Evolutionary conservation across 805 yeast genomes (phyloP).

Genomic region (Saturnispora ahearnii): DNA sequence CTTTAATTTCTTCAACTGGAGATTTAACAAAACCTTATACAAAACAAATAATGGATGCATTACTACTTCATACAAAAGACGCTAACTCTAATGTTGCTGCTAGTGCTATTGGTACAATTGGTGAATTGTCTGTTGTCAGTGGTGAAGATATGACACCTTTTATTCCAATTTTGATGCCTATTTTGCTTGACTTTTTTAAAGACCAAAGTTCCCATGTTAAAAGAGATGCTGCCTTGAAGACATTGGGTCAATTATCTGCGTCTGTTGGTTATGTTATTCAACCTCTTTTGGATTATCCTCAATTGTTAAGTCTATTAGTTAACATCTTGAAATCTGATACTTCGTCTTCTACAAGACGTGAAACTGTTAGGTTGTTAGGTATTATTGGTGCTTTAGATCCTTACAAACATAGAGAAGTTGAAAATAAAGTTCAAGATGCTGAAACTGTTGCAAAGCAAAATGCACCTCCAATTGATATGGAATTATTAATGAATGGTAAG

Average conservation of each 20-base stretch:
- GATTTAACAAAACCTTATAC: constrained; percentile 86
- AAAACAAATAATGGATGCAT: constrained; percentile 78
- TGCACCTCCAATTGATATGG: constrained; percentile 85
- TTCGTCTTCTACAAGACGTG: constrained; percentile 66
- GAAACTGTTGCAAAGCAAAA: constrained; percentile 55
- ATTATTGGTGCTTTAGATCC: constrained; percentile 96
- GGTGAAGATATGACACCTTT: constrained; percentile 76
- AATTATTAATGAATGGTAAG: constrained; percentile 85
- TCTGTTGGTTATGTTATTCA: constrained; percentile 93
- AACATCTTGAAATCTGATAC: constrained; percentile 76
- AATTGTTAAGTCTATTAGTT: constrained; percentile 70
- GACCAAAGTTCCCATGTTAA: constrained; percentile 86
- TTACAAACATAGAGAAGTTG: constrained; percentile 87
- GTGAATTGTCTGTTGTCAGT: constrained; percentile 80
- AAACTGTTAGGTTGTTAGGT: constrained; percentile 83
- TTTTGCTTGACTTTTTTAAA: constrained; percentile 77
- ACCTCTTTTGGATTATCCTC: constrained; percentile 88
- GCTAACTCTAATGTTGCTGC: constrained; percentile 75
- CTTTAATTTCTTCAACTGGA: constrained; percentile 67
- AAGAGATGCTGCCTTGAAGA: constrained; percentile 79
- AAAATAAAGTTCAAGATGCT: constrained; percentile 37
- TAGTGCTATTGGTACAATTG: constrained; percentile 76
- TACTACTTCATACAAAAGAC: constrained; percentile 69
- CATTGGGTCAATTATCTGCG: constrained; percentile 81
- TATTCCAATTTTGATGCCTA: constrained; percentile 72